Evolutionary conservation across 1,284 basidiomycete species (phyloP), one percentile per base, ranked within the genome.

Genomic region (Xerocomus nothofagi): DNA sequence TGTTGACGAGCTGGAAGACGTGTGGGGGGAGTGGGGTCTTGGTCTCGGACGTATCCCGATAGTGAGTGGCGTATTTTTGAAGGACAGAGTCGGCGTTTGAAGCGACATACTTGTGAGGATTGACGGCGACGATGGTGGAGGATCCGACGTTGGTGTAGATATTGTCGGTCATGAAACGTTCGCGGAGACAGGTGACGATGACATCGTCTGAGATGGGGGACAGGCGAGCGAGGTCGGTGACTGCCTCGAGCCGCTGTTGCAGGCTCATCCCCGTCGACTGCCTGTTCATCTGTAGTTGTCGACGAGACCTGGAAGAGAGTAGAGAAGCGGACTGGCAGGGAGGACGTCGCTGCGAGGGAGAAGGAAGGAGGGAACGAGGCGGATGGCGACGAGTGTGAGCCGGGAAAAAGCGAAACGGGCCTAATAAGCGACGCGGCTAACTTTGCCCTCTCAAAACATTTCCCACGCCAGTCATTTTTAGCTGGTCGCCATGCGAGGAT

Each of bases 1-100:
- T 88, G 65, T 93, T 88, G 7, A 91, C 90, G 32, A 91, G 77
- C 56, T 92, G 86, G 70, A 96, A 98, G 47, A 98, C 85, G 65
- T 94, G 92, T 2, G 91, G 91, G 0, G 83, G 80, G 0, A 87
- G 73, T 6, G 60, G 61, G 44, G 75, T 65, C 61, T 73, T 79
- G 57, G 78, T 74, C 55, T 79, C 79, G 3, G 74, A 73, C 2
- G 80, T 80, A 58, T 87, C 80, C 30, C 84, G 74, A 61, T 89
- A 89, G 56, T 90, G 81, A 27, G 84, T 76, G 5, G 91, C 86
- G 65, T 96, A 96, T 64, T 90, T 87, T 69, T 90, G 82, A 32
- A 96, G 72, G 27, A 88, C 71, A 0, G 85, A 82, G 72, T 97
- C 92, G 55, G 87, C 82, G 62, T 90, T 93, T 54, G 81, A 81